Conservation (phyloP, 2,329 filamentous ascomycete genomes). For the Fusarium hostae region DNA sequence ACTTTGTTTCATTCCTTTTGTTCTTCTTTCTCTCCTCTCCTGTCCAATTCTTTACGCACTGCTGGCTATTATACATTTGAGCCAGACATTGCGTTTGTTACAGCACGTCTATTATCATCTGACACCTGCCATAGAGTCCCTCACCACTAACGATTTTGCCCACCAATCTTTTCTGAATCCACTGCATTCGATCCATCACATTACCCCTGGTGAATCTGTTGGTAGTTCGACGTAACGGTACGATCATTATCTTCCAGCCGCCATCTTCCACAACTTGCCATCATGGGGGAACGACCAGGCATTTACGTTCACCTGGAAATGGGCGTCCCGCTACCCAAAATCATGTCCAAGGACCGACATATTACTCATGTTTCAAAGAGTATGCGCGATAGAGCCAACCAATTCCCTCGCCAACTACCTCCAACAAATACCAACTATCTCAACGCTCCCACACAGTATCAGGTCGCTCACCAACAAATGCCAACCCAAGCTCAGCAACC, state of each 20-base stretch:
- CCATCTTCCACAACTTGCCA: not conserved
- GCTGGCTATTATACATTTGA: not conserved
- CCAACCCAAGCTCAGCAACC: constrained; percentile 4
- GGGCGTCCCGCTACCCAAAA: constrained; percentile 61
- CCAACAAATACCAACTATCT: constrained; percentile 60
- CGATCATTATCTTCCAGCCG: not conserved
- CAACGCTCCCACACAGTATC: constrained; percentile 35
- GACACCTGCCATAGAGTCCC: not conserved
- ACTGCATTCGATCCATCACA: constrained; percentile 1
- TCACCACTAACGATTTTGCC: not conserved
- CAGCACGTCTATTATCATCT: not conserved
- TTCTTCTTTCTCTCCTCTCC: not conserved
- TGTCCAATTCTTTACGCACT: not conserved
- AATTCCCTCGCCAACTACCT: constrained; percentile 59
- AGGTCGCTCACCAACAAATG: constrained; percentile 15
- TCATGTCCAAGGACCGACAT: constrained; percentile 56
- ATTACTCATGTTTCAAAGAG: constrained; percentile 60
- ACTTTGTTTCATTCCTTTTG: not conserved
- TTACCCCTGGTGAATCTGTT: not conserved
- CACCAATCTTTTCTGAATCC: not conserved
- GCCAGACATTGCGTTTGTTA: not conserved
- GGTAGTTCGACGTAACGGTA: not conserved
- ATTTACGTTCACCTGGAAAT: constrained; percentile 64
- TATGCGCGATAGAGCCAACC: constrained; percentile 54
- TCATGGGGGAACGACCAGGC: constrained; percentile 44